Evolutionary conservation across 129 eudicot genomes (phyloP).

Genomic region (Heracleum sosnowskyi): DNA sequence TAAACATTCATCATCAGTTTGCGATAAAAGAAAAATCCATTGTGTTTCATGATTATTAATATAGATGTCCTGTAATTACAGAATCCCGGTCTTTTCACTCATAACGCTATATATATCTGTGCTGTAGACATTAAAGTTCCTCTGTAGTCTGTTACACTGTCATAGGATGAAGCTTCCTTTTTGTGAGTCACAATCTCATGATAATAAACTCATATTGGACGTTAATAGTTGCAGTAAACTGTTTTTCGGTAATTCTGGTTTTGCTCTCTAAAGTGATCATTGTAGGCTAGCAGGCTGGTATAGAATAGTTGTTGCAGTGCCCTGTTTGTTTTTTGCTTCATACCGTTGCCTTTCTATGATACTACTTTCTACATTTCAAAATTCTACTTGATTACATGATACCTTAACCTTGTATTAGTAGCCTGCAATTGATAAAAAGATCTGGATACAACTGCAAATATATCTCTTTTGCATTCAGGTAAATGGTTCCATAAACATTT

Average conservation of each 20-base stretch:
- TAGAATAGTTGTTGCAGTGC: not conserved
- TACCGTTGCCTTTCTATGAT: not conserved
- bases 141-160: not conserved
- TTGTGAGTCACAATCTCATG: not conserved
- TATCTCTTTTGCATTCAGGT: not conserved
- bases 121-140: not conserved
- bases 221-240: not conserved
- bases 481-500: not conserved
- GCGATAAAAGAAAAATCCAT: not conserved
- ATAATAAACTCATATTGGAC: not conserved
- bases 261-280: not conserved
- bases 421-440: not conserved
- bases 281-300: not conserved
- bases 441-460: not conserved
- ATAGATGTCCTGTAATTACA: not conserved
- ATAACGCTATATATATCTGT: not conserved
- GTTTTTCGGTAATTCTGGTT: not conserved
- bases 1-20: conserved; percentile 6
- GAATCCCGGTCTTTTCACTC: not conserved
- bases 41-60: conserved; percentile 7
- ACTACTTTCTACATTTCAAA: not conserved
- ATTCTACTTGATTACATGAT: no score
- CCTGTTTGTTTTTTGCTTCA: not conserved
- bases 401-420: not conserved
- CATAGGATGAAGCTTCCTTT: not conserved